Percentiles rank a stretch among this genome's conserved stretches.
Conservation (phyloP, 139 green algal species). For the Chlamydomonas sp. region DNA sequence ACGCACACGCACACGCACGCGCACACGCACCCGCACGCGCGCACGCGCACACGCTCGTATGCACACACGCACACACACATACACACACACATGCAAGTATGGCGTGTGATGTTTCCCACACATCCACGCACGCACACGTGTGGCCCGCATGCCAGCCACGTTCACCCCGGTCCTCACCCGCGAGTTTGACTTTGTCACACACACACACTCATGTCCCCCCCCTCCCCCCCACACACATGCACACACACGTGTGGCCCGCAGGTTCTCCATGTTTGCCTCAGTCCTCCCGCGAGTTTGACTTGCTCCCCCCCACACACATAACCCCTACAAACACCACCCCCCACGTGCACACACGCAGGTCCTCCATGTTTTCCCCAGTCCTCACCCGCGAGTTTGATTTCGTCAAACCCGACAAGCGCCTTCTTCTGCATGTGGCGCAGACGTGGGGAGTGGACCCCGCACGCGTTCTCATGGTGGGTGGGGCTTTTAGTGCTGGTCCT, state of each 20-base stretch:
- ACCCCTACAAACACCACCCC: too few relatives aligned
- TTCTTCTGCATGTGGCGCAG: constrained; percentile 52
- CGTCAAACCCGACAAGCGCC: constrained; percentile 65
- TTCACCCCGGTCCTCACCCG: constrained; percentile 57
- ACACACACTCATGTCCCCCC: not conserved
- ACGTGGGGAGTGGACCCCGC: constrained; percentile 39
- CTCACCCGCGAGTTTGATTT: constrained; percentile 56
- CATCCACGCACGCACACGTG: not conserved
- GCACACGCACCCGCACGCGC: too few relatives aligned
- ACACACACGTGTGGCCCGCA: too few relatives aligned
- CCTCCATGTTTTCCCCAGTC: constrained; percentile 43
- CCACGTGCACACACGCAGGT: not conserved
- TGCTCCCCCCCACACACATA: constrained; percentile 66
- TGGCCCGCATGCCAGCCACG: too few relatives aligned
- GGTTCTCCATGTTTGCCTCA: constrained; percentile 38
- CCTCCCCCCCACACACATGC: too few relatives aligned
- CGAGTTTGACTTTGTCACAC: constrained; percentile 52
- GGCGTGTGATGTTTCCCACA: not conserved
- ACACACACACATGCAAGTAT: too few relatives aligned
- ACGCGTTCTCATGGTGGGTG: too few relatives aligned
- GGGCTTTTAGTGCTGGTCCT: too few relatives aligned
- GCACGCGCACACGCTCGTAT: too few relatives aligned
- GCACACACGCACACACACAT: too few relatives aligned
- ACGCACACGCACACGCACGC: too few relatives aligned
- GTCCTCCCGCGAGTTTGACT: constrained; percentile 51